Conservation (phyloP, 805 yeast genomes). For the Lachancea quebecensis region DNA sequence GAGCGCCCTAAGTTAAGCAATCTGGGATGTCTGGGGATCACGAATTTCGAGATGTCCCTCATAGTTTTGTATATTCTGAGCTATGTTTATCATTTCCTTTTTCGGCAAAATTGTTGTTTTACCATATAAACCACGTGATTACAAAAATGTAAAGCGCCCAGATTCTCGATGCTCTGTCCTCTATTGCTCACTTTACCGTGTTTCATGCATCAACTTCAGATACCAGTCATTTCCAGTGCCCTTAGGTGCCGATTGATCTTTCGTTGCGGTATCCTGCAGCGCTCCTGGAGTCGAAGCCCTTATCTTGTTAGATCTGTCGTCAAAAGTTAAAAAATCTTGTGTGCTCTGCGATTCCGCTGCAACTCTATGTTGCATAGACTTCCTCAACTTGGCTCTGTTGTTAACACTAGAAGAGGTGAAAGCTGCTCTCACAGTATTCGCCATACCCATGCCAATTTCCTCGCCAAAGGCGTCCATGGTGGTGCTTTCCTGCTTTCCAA, state of each 20-base stretch:
- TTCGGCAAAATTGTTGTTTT: background rate
- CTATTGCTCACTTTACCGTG: background rate
- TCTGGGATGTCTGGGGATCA: background rate
- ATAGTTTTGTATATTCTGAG: background rate
- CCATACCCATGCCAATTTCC: slow-evolving; percentile 79
- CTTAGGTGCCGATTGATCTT: background rate
- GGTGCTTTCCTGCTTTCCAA: slow-evolving; percentile 68
- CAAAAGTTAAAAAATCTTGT: slow-evolving; percentile 1
- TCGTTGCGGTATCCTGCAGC: slow-evolving; percentile 8
- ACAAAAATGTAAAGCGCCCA: no score
- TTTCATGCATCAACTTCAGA: background rate
- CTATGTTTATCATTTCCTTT: background rate
- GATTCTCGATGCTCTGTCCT: no score
- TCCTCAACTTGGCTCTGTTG: slow-evolving; percentile 54
- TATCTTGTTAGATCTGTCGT: slow-evolving; percentile 4
- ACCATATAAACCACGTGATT: background rate
- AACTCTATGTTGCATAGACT: slow-evolving; percentile 49
- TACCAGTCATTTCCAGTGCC: slow-evolving; percentile 7
- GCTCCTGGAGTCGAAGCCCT: slow-evolving; percentile 14
- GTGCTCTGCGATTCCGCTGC: slow-evolving; percentile 4
- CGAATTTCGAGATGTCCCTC: background rate
- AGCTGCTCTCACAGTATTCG: slow-evolving; percentile 24
- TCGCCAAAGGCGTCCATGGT: slow-evolving; percentile 63
- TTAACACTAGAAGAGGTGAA: slow-evolving; percentile 28
- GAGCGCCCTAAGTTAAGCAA: no score